Percentiles rank a stretch among this genome's conserved stretches.
Evolutionary conservation across 83 land plant genomes (phyloP).

Genomic region (Larix sibirica): DNA sequence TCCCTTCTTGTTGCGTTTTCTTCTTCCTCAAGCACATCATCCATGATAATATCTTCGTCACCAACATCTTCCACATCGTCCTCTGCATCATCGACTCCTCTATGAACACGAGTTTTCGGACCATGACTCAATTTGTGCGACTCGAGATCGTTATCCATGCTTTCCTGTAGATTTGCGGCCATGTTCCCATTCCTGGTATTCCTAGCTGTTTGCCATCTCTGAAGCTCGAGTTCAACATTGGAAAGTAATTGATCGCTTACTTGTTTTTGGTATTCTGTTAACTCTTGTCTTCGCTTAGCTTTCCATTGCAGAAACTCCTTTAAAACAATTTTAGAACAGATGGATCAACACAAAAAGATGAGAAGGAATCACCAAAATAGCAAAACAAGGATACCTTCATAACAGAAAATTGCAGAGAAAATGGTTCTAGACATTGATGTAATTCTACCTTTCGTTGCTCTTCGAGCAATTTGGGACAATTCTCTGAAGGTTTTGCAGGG

Average conservation of each 20-base stretch:
- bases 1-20: conserved; percentile 34
- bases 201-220: conserved; percentile 70
- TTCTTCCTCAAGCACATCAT: conserved; percentile 58
- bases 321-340: neutral
- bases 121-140: conserved; percentile 66
- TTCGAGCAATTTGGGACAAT: conserved; percentile 48
- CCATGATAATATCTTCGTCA: conserved; percentile 64
- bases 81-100: conserved; percentile 41
- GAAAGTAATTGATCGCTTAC: conserved; percentile 62
- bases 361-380: neutral
- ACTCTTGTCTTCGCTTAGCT: conserved; percentile 68
- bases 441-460: conserved; percentile 67
- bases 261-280: conserved; percentile 78
- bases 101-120: conserved; percentile 50
- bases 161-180: conserved; percentile 49
- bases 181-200: conserved; percentile 38
- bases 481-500: conserved; percentile 66
- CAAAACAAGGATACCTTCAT: neutral
- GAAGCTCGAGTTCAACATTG: conserved; percentile 68
- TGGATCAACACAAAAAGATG: neutral
- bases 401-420: neutral
- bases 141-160: conserved; percentile 70
- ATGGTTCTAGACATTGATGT: neutral
- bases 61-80: conserved; percentile 69
- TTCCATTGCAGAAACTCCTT: conserved; percentile 90